phyloP scores from a whole-genome alignment of 2,329 filamentous ascomycete genomes.

The Apiospora kogelbergensis region DNA sequence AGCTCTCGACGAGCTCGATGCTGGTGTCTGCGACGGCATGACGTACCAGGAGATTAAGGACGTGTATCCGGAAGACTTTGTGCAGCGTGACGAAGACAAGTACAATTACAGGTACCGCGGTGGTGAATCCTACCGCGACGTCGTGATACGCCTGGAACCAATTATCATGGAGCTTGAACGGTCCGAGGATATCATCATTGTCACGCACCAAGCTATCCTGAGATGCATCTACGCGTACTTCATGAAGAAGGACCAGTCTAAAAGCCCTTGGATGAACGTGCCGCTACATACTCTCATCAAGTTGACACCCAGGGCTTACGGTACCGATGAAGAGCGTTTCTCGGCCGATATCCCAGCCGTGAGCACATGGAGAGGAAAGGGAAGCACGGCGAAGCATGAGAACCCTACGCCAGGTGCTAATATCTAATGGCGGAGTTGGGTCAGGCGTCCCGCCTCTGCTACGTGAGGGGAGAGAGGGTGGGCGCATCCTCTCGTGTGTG shows the following conservation, averaged over 20 bases:
- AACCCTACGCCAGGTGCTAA: conserved; percentile 43
- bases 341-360: conserved; percentile 93
- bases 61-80: conserved; percentile 89
- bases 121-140: conserved; percentile 92
- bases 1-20: conserved; percentile 94
- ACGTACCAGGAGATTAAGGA: conserved; percentile 96
- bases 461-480: background rate
- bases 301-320: conserved; percentile 90
- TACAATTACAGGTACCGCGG: conserved; percentile 99
- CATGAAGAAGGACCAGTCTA: conserved; percentile 92
- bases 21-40: conserved; percentile 92
- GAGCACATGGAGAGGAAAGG: conserved; percentile 94
- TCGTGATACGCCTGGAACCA: conserved; percentile 94
- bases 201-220: conserved; percentile 95
- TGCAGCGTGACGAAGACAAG: conserved; percentile 94
- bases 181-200: conserved; percentile 94
- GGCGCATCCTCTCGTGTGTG: background rate
- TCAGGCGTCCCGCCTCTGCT: background rate
- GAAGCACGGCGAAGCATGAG: conserved; percentile 84
- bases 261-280: conserved; percentile 98
- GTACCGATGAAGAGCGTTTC: conserved; percentile 84
- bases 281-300: conserved; percentile 96
- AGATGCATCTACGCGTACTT: conserved; percentile 99
- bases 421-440: background rate
- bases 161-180: conserved; percentile 99